Base-by-base conservation (phyloP, 176 grass and related monocot species). In the Cenchrus purpureus region DNA sequence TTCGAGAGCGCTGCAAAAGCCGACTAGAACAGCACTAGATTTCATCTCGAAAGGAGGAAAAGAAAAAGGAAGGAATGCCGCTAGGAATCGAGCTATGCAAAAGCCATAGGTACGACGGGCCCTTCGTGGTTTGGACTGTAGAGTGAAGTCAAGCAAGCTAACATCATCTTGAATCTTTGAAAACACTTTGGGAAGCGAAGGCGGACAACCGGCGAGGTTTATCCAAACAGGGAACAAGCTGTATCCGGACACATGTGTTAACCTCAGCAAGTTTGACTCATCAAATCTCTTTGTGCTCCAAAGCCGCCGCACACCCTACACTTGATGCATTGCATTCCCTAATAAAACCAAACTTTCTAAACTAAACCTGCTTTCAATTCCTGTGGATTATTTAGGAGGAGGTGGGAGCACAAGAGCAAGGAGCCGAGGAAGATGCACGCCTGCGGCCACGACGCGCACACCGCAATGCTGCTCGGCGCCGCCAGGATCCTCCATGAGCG, bases 391-490 rank as follows among this genome's bases (percentile, higher is more conserved):
- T 4, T 4, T 40, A 96, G 97, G 97, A 99, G 85, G 90, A 79
- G 5, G 73, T 99, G 94, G 93, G 90, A 92, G 84, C 92, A 96
- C 69, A 92, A 92, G 76, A 96, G 97, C 89, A 96, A 94, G 78
- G 84, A 83, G 50, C 12, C 70, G 59, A 73, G 76, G 48, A 99
- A 86, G 79, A 99, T 99, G 97, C 97, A 99, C 84, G 91, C 90
- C 51, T 99, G 97, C 77, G 91, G 93, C 65, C 97, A 96, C 84
- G 97, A 96, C 80, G 90, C 90, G 31, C 97, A 96, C 86, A 89
- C 92, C 13, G 55, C 88, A 7, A 96, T 99, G 93, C 80, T 96
- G 76, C 85, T 99, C 16, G 97, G 97, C 55, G 90, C 93, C 2
- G 91, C 97, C 73, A 91, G 83, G 71, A 93, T 99, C 70, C 91